Evolutionary conservation across 495 filamentous ascomycete genomes (phyloP), one percentile per base, ranked within the genome.

Genomic region (Penicillium cosmopolitanum): DNA sequence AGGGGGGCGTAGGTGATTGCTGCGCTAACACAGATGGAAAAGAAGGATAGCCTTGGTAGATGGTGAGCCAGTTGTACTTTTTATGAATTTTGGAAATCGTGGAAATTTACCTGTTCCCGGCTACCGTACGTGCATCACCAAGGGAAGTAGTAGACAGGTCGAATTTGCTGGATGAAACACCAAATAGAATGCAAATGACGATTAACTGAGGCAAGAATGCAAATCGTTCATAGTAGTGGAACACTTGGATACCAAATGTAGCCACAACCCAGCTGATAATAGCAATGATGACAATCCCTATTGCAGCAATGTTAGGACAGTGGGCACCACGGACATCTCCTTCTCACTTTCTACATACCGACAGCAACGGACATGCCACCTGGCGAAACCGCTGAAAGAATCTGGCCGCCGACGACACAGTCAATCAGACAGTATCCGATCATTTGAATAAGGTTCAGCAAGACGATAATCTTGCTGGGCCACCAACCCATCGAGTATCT

Each of bases 401-500:
- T 90, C 64, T 92, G 89, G 1, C 90, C 90, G 2, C 86, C 84
- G 19, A 92, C 81, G 19, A 92, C 86, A 51, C 82, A 85, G 64
- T 88, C 84, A 56, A 92, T 85, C 72, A 91, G 70, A 50, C 81
- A 78, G 60, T 92, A 93, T 11, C 89, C 89, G 23, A 91, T 74
- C 70, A 91, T 81, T 53, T 90, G 80, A 42, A 92, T 82, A 15
- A 92, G 73, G 60, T 92, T 90, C 53, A 93, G 74, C 16, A 91
- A 56, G 13, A 89, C 87, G 36, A 90, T 80, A 8, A 92, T 71
- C 72, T 91, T 92, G 63, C 83, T 85, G 1, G 90, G 89, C 85
- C 87, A 92, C 85, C 88, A 92, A 33, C 89, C 90, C 83, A 92
- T 91, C 23, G 84, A 82, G 72, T 87, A 93, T 13, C 89, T 81